A percentile compares a stretch with the other conserved stretches of the same genome.
phyloP scores from a whole-genome alignment of 129 eudicot genomes.

The Flaveria robusta region DNA sequence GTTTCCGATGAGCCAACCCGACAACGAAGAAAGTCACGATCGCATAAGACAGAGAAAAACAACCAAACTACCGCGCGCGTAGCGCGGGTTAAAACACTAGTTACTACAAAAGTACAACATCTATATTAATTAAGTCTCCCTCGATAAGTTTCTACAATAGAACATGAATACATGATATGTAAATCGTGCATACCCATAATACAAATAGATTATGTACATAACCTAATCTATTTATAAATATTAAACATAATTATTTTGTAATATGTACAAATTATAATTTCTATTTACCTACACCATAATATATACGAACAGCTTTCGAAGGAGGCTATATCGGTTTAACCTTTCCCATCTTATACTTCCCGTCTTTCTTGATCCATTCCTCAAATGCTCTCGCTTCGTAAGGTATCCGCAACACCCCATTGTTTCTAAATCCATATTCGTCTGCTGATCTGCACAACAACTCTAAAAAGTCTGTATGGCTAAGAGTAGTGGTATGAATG shows the following conservation, averaged over 20 bases:
- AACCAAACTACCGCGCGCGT: too few species aligned
- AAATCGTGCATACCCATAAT: neutral
- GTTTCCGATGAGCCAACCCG: too few species aligned
- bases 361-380: constrained; percentile 50
- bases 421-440: constrained; percentile 53
- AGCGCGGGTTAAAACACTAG: too few species aligned
- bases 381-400: constrained; percentile 50
- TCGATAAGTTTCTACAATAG: neutral
- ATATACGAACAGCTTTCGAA: neutral
- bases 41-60: too few species aligned
- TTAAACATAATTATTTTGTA: neutral
- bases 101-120: too few species aligned
- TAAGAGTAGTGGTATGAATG: constrained; percentile 47
- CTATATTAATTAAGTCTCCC: neutral
- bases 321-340: constrained; percentile 27
- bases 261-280: neutral
- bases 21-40: too few species aligned
- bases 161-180: neutral
- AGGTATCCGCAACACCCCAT: constrained; percentile 56
- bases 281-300: neutral
- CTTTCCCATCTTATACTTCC: constrained; percentile 33
- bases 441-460: constrained; percentile 51
- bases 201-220: neutral
- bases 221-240: neutral
- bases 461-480: constrained; percentile 46